Evolutionary conservation across 2,329 filamentous ascomycete genomes (phyloP).

Genomic region (Setomelanomma holmii): DNA sequence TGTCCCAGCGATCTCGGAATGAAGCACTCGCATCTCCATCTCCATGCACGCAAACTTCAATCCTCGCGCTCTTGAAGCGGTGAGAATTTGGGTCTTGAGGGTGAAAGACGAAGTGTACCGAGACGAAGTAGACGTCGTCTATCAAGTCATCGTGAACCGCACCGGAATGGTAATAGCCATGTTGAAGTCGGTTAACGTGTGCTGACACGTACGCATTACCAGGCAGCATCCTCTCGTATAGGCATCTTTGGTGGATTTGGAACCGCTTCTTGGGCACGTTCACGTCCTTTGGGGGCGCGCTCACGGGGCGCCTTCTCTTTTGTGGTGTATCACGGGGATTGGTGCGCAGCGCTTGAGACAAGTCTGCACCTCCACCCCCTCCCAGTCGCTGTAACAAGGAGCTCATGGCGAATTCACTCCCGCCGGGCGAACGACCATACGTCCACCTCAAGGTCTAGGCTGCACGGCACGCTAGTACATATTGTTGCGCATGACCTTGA

Average conservation of each 20-base stretch:
- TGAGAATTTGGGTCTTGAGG: conserved; percentile 51
- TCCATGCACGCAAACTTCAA: conserved; percentile 50
- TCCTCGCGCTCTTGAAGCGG: conserved; percentile 57
- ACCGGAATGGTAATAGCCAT: conserved; percentile 55
- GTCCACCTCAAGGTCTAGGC: too few relatives aligned
- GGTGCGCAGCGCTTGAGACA: conserved; percentile 1
- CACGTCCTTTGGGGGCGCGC: conserved; percentile 23
- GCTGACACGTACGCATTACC: conserved; percentile 59
- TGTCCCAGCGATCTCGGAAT: conserved; percentile 12
- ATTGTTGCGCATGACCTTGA: too few relatives aligned
- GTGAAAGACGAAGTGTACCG: conserved; percentile 59
- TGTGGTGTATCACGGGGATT: not conserved
- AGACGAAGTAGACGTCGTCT: conserved; percentile 57
- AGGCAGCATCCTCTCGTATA: conserved; percentile 58
- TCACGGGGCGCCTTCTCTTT: conserved; percentile 17
- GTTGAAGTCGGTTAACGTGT: conserved; percentile 59
- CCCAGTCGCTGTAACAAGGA: conserved; percentile 15
- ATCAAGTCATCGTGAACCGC: conserved; percentile 52
- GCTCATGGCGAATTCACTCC: conserved; percentile 15
- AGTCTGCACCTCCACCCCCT: conserved; percentile 3
- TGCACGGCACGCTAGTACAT: too few relatives aligned
- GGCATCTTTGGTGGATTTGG: conserved; percentile 49
- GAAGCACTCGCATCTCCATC: conserved; percentile 13
- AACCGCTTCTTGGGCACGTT: conserved; percentile 35
- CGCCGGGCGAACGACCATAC: too few relatives aligned